Percentiles rank a stretch among this genome's conserved stretches.
These are phyloP conservation scores for Phylloporus sp. DNA, from an alignment of 768 basidiomycete genomes.

Conservation along the genomic window DNA sequence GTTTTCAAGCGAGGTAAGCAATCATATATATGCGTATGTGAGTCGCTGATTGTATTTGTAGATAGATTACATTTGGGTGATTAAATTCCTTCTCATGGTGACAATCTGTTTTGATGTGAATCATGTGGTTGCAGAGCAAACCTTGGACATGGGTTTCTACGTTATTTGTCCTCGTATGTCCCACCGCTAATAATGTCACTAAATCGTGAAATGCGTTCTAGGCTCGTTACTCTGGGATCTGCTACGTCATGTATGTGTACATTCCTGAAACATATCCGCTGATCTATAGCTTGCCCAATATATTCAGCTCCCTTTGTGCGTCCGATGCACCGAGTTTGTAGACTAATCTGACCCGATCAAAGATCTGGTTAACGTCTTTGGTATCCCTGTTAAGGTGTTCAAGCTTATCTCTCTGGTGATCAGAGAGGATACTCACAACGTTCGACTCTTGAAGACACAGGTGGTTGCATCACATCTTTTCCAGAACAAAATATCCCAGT, in stretches of 20 bases:
- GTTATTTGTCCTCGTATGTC: no score
- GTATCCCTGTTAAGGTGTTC: background rate
- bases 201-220: background rate
- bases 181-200: no score
- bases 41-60: background rate
- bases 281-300: background rate
- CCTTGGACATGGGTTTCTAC: slow-evolving; percentile 1
- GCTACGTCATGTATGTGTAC: background rate
- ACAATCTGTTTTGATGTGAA: background rate
- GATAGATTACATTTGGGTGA: slow-evolving; percentile 4
- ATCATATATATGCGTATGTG: no score
- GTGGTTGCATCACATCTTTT: background rate
- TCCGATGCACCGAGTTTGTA: background rate
- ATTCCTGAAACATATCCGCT: background rate
- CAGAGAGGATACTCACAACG: no score
- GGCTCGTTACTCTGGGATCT: background rate
- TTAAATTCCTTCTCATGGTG: background rate
- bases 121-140: background rate
- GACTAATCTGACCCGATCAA: background rate
- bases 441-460: background rate
- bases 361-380: background rate
- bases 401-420: no score
- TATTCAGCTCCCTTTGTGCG: background rate
- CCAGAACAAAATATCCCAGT: no score
- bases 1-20: no score